phyloP scores from a whole-genome alignment of 2,329 filamentous ascomycete genomes.

The Ophiostoma perfectum region DNA sequence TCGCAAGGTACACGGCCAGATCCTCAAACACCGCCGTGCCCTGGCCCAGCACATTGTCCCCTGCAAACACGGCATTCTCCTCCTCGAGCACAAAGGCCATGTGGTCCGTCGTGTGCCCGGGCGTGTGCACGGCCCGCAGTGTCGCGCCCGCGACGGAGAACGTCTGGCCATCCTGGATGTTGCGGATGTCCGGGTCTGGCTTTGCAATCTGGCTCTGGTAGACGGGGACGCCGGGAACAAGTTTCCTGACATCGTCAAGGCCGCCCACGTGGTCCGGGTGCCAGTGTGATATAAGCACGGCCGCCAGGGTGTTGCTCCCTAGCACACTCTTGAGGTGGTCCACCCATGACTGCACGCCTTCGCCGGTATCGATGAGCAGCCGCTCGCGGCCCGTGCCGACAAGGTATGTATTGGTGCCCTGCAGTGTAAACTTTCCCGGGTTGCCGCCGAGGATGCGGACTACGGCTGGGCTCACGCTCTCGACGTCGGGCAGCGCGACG shows the following conservation, averaged over 20 bases:
- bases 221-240: constrained; percentile 59
- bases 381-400: constrained; percentile 68
- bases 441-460: constrained; percentile 87
- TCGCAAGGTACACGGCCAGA: constrained; percentile 55
- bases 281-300: constrained; percentile 82
- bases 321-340: constrained; percentile 60
- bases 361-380: constrained; percentile 84
- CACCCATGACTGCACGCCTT: constrained; percentile 72
- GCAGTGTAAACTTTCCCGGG: constrained; percentile 71
- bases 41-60: constrained; percentile 69
- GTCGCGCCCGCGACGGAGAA: constrained; percentile 52
- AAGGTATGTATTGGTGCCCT: constrained; percentile 92
- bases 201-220: constrained; percentile 52
- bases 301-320: constrained; percentile 42
- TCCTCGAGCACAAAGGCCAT: constrained; percentile 58
- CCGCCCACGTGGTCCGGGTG: constrained; percentile 82
- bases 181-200: constrained; percentile 23
- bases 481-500: constrained; percentile 62
- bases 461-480: constrained; percentile 70
- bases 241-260: constrained; percentile 58
- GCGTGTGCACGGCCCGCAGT: constrained; percentile 57
- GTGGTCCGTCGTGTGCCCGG: constrained; percentile 68
- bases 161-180: constrained; percentile 43
- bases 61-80: constrained; percentile 65
- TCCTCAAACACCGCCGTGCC: constrained; percentile 70